phyloP scores from a whole-genome alignment of 495 filamentous ascomycete species.

The Hypoxylon lienhwacheense region DNA sequence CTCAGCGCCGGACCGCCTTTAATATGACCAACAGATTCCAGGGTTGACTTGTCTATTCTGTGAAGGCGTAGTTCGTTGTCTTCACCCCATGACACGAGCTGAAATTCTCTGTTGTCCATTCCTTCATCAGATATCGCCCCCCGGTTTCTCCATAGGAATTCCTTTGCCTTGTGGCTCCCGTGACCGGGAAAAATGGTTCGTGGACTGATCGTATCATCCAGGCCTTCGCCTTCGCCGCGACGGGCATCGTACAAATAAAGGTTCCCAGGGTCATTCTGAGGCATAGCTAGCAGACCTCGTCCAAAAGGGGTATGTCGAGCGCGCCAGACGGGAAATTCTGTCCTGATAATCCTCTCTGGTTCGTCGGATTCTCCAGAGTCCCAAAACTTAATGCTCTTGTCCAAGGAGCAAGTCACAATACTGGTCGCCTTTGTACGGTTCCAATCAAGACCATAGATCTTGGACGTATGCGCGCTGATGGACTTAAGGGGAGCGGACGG shows the following conservation, averaged over 20 bases:
- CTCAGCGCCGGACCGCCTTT: constrained; percentile 66
- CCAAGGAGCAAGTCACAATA: constrained; percentile 84
- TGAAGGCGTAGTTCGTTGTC: constrained; percentile 83
- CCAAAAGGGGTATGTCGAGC: constrained; percentile 94
- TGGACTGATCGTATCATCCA: constrained; percentile 55
- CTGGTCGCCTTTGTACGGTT: constrained; percentile 71
- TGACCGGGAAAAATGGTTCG: constrained; percentile 80
- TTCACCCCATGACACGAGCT: constrained; percentile 89
- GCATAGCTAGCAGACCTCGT: constrained; percentile 85
- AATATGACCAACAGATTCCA: constrained; percentile 74
- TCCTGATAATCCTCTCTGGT: constrained; percentile 73
- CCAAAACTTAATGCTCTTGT: constrained; percentile 95
- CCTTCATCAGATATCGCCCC: constrained; percentile 67
- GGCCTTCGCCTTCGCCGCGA: constrained; percentile 42
- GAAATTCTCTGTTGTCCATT: constrained; percentile 88
- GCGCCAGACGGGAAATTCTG: constrained; percentile 87
- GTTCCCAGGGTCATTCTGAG: constrained; percentile 80
- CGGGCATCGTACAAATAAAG: constrained; percentile 85
- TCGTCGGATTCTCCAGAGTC: constrained; percentile 68
- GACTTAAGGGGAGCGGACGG: constrained; percentile 76
- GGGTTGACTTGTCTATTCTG: constrained; percentile 63
- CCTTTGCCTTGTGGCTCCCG: constrained; percentile 78
- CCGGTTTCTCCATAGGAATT: constrained; percentile 88
- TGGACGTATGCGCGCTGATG: constrained; percentile 88
- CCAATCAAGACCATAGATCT: constrained; percentile 97